Base-by-base conservation (phyloP, 164 flowering plant species). In the Umbellularia californica region DNA sequence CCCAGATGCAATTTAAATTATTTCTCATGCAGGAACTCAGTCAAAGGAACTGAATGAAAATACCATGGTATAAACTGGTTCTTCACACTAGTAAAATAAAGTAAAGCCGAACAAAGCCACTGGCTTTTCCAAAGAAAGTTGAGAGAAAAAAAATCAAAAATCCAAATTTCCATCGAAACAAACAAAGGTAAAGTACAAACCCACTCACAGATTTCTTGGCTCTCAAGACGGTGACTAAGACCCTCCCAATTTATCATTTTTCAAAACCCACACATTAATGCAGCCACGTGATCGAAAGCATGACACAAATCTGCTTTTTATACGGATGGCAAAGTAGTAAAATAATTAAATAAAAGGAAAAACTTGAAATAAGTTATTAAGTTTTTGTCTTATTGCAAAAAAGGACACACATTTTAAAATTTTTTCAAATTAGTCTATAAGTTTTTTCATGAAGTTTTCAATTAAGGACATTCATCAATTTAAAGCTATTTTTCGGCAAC, bases 241-340 rank as follows among this genome's bases (percentile, higher is more conserved):
- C 60, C 5, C 0, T 15, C 0, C n/a, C 60, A 1, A 3, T 17
- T 55, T 41, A 41, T 14, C 13, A 20, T 14, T 55, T 55, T 2
- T 55, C 60, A 17, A 55, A 55, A 0, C 60, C 60, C 5, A 15
- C 17, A 17, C 60, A 22, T 63, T 20, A 23, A 63, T 63, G 65
- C 65, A 58, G 4, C 27, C 65, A 20, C 65, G 65, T 63, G 65
- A 63, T 63, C 65, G 28, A 23, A 23, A 63, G 65, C 65, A 63
- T 20, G 28, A 63, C 28, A 23, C 24, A 23, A 63, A n/a, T 10
- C 25, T 10, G 10, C 24, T 0, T 23, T 9, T 23, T 23, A 6
- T 10, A 2, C 0, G 12, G 65, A 2, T 11, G 13, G 28, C 28
- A 63, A 22, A 23, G 10, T 58, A 11, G 65, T 63, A 63, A 63